Conservation (phyloP, 768 basidiomycete species). For the Termitomyces sp. region DNA sequence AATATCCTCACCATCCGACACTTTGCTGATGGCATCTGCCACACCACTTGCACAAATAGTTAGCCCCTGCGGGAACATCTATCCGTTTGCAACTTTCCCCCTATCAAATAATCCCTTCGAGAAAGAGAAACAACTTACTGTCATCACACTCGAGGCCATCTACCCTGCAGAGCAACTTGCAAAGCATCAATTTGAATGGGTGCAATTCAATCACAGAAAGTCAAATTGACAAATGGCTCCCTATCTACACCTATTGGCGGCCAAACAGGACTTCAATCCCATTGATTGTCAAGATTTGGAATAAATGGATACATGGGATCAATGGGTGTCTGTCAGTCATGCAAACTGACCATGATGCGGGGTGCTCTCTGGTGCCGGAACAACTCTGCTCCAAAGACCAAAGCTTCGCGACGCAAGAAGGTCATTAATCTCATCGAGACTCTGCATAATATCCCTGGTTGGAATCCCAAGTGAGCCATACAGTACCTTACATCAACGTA, state of each 20-base stretch:
- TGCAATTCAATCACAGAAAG: conserved; percentile 8
- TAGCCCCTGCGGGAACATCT: neutral
- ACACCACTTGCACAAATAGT: neutral
- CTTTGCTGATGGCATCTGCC: neutral
- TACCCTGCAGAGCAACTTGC: neutral
- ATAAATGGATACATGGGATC: conserved; percentile 24
- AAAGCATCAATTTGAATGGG: conserved; percentile 22
- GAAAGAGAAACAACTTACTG: conserved; percentile 1
- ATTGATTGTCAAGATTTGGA: conserved; percentile 22
- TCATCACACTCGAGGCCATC: conserved; percentile 1
- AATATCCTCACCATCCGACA: neutral
- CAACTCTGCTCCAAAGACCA: conserved; percentile 17
- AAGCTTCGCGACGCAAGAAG: conserved; percentile 18
- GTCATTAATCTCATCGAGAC: conserved; percentile 18
- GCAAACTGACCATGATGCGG: conserved; percentile 8
- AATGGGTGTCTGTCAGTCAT: conserved; percentile 20
- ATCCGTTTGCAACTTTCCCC: conserved; percentile 2
- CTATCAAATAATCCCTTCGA: conserved; percentile 1
- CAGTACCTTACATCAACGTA: conserved; percentile 13
- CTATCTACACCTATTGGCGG: conserved; percentile 18
- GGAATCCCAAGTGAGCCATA: conserved; percentile 14
- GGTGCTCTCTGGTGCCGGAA: conserved; percentile 22
- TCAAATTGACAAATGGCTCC: conserved; percentile 20
- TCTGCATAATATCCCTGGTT: conserved; percentile 19
- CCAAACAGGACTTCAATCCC: conserved; percentile 5